Evolutionary conservation across 129 eudicot genomes (phyloP).

Genomic region (Logfia minima): DNA sequence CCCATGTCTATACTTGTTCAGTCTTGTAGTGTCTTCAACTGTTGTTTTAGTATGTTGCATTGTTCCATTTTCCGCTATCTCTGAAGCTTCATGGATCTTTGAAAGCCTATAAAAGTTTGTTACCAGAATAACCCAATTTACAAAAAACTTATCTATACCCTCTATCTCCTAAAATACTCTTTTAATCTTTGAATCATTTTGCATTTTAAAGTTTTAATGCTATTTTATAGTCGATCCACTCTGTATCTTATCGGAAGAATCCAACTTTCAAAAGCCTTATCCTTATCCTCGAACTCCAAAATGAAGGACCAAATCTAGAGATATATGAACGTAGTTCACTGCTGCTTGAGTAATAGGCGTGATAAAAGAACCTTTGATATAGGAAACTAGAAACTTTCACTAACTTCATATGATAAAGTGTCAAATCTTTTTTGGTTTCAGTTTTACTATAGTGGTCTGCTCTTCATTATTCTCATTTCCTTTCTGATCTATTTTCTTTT

Average conservation of each 20-base stretch:
- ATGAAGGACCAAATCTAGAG: no score
- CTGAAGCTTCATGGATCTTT: conserved; percentile 7
- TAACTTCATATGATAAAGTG: neutral
- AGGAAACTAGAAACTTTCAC: neutral
- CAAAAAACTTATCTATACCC: neutral
- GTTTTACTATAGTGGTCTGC: neutral
- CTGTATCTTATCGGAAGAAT: neutral
- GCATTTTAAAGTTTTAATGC: conserved; percentile 8
- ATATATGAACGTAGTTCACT: neutral
- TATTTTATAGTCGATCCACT: neutral
- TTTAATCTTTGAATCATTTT: conserved; percentile 7
- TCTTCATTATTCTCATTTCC: neutral
- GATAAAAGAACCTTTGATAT: neutral
- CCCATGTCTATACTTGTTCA: conserved; percentile 8
- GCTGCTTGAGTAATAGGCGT: neutral
- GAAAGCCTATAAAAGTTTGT: conserved; percentile 5
- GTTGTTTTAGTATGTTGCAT: neutral
- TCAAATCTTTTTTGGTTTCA: neutral
- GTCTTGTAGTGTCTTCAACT: conserved; percentile 13
- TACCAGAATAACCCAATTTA: neutral
- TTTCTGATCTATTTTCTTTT: neutral
- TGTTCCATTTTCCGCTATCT: conserved; percentile 12
- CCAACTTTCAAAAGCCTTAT: neutral
- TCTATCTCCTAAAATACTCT: neutral
- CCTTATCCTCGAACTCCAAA: no score